A percentile compares a stretch with the other conserved stretches of the same genome.
phyloP scores from a whole-genome alignment of 148 eudicot genomes.

The Drosera capensis region DNA sequence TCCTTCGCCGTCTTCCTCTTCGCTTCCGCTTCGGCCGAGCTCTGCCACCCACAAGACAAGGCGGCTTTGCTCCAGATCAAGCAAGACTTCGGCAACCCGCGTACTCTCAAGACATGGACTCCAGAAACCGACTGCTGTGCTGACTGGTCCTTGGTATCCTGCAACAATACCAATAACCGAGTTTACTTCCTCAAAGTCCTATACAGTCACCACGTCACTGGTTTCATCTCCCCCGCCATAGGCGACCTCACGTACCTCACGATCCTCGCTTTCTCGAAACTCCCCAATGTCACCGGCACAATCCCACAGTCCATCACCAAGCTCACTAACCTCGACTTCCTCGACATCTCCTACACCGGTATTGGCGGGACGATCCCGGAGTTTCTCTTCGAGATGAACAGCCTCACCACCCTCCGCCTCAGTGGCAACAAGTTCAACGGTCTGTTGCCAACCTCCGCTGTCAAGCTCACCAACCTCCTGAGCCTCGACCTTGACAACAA shows the following conservation, averaged over 20 bases:
- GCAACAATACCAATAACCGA: not conserved
- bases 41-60: not conserved
- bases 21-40: not conserved
- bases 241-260: constrained; percentile 15
- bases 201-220: not conserved
- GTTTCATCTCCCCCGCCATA: constrained; percentile 3
- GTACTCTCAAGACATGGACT: not conserved
- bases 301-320: constrained; percentile 14
- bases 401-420: constrained; percentile 17
- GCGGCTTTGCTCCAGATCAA: not conserved
- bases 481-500: constrained; percentile 22
- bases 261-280: constrained; percentile 11
- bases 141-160: not conserved
- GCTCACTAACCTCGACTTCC: constrained; percentile 7
- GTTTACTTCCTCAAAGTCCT: not conserved
- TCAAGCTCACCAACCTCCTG: constrained; percentile 11
- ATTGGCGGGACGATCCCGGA: too few relatives aligned
- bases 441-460: constrained; percentile 16
- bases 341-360: constrained; percentile 15
- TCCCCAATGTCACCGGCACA: constrained; percentile 18
- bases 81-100: not conserved
- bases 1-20: not conserved
- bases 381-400: constrained; percentile 16
- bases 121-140: not conserved
- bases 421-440: constrained; percentile 21